Evolutionary conservation across 257 asterid genomes (phyloP).

Genomic region (Jaltomata sinuosa): DNA sequence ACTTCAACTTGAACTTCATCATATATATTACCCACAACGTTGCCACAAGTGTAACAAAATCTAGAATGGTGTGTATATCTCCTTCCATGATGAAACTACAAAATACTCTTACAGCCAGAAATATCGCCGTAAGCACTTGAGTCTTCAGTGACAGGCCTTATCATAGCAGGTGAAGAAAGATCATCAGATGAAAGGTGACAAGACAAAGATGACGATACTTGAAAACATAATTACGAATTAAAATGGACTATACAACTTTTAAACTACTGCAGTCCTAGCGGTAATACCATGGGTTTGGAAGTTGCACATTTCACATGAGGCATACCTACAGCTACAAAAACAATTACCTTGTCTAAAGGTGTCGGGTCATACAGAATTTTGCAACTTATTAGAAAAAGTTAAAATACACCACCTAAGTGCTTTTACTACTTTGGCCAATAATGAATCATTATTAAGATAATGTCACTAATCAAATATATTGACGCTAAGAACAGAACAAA

Average conservation of each 20-base stretch:
- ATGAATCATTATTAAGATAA: background rate
- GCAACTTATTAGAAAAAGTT: background rate
- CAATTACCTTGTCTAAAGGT: background rate
- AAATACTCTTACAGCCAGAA: conserved; percentile 55
- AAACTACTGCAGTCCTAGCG: background rate
- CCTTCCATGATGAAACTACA: conserved; percentile 72
- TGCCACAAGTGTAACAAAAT: conserved; percentile 64
- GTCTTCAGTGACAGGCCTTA: conserved; percentile 81
- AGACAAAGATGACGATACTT: background rate
- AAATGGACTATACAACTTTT: background rate
- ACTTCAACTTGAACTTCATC: conserved; percentile 67
- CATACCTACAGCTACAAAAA: too few relatives aligned
- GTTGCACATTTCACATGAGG: background rate
- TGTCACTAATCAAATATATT: background rate
- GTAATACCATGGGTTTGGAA: background rate
- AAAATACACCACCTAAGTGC: background rate
- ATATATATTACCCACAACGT: conserved; percentile 88
- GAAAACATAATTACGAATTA: background rate
- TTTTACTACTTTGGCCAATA: background rate
- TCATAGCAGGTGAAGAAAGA: background rate
- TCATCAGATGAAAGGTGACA: background rate
- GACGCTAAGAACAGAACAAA: background rate
- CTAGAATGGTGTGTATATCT: conserved; percentile 87
- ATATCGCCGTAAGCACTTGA: conserved; percentile 86
- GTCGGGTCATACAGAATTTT: background rate